Evolutionary conservation across 257 asterid species (phyloP).

Genomic region (Buddleja alternifolia): DNA sequence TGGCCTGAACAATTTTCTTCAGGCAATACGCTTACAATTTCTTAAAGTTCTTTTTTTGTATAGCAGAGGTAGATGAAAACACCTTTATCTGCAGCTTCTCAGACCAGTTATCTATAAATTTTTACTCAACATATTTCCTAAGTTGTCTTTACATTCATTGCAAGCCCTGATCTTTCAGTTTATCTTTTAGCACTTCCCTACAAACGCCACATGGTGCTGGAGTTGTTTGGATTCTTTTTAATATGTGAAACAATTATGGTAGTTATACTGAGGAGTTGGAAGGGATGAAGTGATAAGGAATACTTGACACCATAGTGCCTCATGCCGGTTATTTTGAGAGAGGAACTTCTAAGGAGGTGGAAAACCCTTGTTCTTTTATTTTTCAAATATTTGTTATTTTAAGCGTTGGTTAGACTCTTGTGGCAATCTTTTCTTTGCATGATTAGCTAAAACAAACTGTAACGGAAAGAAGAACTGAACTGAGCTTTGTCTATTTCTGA

Average conservation of each 20-base stretch:
- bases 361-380: neutral
- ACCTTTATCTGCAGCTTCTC: neutral
- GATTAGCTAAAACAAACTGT: neutral
- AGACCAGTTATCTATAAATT: neutral
- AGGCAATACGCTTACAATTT: neutral
- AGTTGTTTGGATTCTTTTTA: neutral
- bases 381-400: neutral
- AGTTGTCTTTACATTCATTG: neutral
- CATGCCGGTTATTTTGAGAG: neutral
- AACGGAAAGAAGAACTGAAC: neutral
- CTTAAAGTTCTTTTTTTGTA: neutral
- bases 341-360: neutral
- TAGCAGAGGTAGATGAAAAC: neutral
- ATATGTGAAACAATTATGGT: neutral
- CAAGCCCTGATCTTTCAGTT: neutral
- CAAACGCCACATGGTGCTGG: neutral
- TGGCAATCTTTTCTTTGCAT: neutral
- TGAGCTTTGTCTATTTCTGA: constrained; percentile 1
- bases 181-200: neutral
- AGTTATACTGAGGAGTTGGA: too few relatives aligned
- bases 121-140: neutral
- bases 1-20: neutral
- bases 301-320: neutral
- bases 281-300: neutral
- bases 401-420: neutral